Base-by-base conservation (phyloP, 176 grass and related monocot species). In the Musa itinerans region DNA sequence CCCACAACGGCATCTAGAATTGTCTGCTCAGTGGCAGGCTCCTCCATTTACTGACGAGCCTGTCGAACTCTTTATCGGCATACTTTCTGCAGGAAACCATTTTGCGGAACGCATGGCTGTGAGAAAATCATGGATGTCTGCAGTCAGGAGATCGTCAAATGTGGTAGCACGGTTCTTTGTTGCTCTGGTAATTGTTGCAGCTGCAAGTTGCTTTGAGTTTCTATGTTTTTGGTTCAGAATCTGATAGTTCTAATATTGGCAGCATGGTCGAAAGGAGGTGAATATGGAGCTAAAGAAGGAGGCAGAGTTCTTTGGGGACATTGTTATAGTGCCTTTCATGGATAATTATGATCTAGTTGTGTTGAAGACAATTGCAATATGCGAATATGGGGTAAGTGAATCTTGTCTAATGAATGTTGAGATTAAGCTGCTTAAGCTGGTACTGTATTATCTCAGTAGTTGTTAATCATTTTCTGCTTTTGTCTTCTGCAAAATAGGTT, bases 321-420 rank as follows among this genome's bases (percentile, higher is more conserved):
- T 99, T 84, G 86, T 99, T 58, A 84, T 99, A 71, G 95, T 99
- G 13, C 95, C 95, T 75, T 99, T 89, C 68, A 81, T 99, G 80
- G 95, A 99, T 72, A 99, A 83, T 85, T 99, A 99, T 54, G 95
- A 99, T 78, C 25, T 99, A 53, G 95, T 99, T 77, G 95, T 99
- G 84, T 66, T 99, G 29, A 99, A 99, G 74, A 99, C 95, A 56
- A 80, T 94, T 61, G 95, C 95, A 4, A 99, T 99, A 69, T 99
- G 95, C 8, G 91, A 99, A 21, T 99, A 94, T 65, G 95, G 95
- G 83, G 95, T 94, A 99, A 81, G 82, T 83, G 5, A 57, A 34
- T 13, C 9, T 11, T 11, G 53, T 2, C 53, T 17, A 11, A 29
- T 11, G 11, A 19, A 29, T 23, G 11, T 34, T 77, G 15, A 51